Percentiles rank a stretch among this genome's conserved stretches.
phyloP scores from a whole-genome alignment of 768 basidiomycete species.

The Gloeostereum incarnatum region DNA sequence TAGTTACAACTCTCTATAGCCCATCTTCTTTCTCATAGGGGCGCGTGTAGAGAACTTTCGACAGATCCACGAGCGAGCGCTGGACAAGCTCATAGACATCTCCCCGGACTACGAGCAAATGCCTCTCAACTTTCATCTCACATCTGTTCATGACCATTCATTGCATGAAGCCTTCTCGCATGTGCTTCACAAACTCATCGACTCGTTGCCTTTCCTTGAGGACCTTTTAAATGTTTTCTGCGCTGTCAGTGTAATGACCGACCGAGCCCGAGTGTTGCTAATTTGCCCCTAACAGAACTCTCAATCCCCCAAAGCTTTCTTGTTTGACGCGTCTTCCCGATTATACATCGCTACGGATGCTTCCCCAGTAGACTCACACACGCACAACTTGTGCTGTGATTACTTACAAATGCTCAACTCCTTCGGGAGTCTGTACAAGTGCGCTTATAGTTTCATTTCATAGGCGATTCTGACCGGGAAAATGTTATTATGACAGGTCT shows the following conservation, averaged over 20 bases:
- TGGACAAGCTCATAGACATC: constrained; percentile 73
- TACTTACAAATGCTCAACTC: constrained; percentile 83
- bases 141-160: constrained; percentile 89
- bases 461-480: neutral
- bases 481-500: constrained; percentile 8
- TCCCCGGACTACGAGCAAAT: constrained; percentile 70
- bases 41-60: constrained; percentile 81
- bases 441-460: constrained; percentile 6
- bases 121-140: constrained; percentile 81
- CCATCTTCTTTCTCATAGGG: constrained; percentile 4
- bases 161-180: constrained; percentile 88
- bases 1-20: constrained; percentile 4
- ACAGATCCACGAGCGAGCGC: constrained; percentile 81
- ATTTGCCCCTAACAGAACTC: constrained; percentile 85
- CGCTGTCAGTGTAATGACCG: constrained; percentile 46
- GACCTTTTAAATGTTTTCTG: constrained; percentile 82
- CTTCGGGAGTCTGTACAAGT: constrained; percentile 85
- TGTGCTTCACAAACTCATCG: constrained; percentile 80
- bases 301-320: constrained; percentile 86
- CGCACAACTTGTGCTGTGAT: constrained; percentile 85
- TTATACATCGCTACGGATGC: constrained; percentile 92
- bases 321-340: constrained; percentile 81
- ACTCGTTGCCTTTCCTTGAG: constrained; percentile 79
- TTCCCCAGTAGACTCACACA: constrained; percentile 82
- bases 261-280: no score